Evolutionary conservation across 345 rosid genomes (phyloP), one percentile per base, ranked within the genome.

Genomic region (Eucalyptus melliodora): DNA sequence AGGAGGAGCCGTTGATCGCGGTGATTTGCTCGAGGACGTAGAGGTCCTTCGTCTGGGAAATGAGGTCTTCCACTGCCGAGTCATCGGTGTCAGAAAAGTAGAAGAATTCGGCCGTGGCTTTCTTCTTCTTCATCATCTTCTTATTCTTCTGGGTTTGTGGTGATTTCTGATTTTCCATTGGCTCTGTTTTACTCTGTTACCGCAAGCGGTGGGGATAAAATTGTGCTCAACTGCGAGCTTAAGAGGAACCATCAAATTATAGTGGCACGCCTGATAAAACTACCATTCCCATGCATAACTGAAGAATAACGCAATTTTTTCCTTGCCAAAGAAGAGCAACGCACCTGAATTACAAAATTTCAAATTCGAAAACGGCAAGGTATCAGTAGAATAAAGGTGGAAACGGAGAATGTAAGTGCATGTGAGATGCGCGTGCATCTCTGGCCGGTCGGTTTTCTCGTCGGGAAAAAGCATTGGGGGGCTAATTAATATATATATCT

Each of bases 1-100:
- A 93, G 49, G 91, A 88, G 88, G 97, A 95, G 77, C 95, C 93
- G 87, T 97, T 95, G 91, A 97, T 95, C 24, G 94, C 93, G 82
- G 97, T 92, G 90, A 95, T 89, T 90, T 95, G 96, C 53, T 97
- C 96, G 87, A 96, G 94, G 87, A 17, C 56, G 9, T 93, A 94
- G 87, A 96, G 96, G 51, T 97, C 67, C 31, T 27, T 51, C 1
- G 9, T 60, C 67, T 11, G 67, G 67, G 67, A 60, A 60, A 12
- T 26, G 65, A 11, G n/a, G 65, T 26, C 65, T 59, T 59, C 65
- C 65, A 60, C 31, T 1, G 31, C 31, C 16, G 31, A 60, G 67
- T 11, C 67, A 27, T 60, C 67, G 8, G 67, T 27, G 67, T 27
- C 67, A 60, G 67, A 60, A 26, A 60, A 31, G 67, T 60, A 5